Base-by-base conservation (phyloP, 2,329 filamentous ascomycete species). In the Cytospora paraplurivora region DNA sequence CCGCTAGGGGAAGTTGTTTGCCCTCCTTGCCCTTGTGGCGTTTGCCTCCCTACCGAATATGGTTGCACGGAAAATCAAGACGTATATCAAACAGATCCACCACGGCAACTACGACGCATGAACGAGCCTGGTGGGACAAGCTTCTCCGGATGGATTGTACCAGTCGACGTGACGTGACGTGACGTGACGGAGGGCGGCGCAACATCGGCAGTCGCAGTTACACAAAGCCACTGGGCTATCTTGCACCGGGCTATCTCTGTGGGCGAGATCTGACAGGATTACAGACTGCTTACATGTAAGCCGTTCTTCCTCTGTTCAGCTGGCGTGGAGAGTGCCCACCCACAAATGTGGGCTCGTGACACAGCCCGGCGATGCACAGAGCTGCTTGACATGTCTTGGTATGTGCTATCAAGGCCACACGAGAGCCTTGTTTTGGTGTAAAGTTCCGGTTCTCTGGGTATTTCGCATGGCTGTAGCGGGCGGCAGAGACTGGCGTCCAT, bases 351-450 rank as follows among this genome's bases (percentile, higher is more conserved):
- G 44, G 59, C 35, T 58, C 34, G 62, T 64, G 54, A 58, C 54
- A 62, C 59, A 32, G 32, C 51, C 50, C 58, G 32, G 50, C 58
- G 53, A 47, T 53, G 34, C 53, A 58, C 41, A 53, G 21, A 55
- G 37, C 37, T 59, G 50, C 55, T 59, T 62, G 63, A 62, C 59
- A 59, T 56, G 63, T 59, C 63, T 62, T 56, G 60, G 63, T 49
- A 50, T 55, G 63, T 59, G n/a, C 50, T 50, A 38, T 27, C 37
- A 35, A 52, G 35, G 41, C 63, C 50, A 52, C 35, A 62, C 35
- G 44, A 41, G 27, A 56, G 49, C n/a, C 32, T 37, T 49, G 21
- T 38, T 44, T 56, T 15, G 58, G 60, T 34, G 21, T 41, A 13
- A 52, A 51, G 58, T 51, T 27, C 38, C 19, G 38, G 51, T 19